Evolutionary conservation across 2,329 filamentous ascomycete species (phyloP).

Genomic region (Aspergillus pseudoglaucus): DNA sequence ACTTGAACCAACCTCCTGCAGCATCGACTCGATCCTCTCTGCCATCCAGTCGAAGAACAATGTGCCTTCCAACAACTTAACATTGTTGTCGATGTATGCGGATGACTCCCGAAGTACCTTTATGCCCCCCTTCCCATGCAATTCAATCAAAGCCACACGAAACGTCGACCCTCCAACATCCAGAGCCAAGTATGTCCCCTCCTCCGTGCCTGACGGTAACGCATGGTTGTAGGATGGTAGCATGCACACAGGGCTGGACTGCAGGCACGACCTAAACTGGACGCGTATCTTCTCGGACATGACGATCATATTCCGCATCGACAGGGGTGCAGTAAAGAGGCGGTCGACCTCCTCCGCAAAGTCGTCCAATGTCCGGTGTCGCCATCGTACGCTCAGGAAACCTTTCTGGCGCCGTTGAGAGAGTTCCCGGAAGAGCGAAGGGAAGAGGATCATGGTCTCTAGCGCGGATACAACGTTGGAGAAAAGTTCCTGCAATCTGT

Average conservation of each 20-base stretch:
- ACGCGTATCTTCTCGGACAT: conserved; percentile 42
- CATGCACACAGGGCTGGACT: conserved; percentile 56
- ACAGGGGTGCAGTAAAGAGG: conserved; percentile 31
- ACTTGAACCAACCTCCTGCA: conserved; percentile 38
- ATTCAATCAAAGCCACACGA: conserved; percentile 54
- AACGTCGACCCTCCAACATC: conserved; percentile 64
- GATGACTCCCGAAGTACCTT: conserved; percentile 50
- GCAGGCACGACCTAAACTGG: conserved; percentile 51
- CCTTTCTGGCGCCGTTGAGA: conserved; percentile 26
- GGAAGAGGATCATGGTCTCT: conserved; percentile 36
- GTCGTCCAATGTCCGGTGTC: conserved; percentile 31
- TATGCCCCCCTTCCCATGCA: conserved; percentile 48
- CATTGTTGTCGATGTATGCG: conserved; percentile 50
- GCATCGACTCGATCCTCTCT: conserved; percentile 49
- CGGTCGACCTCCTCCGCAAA: conserved; percentile 34
- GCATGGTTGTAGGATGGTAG: conserved; percentile 59
- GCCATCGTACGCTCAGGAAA: conserved; percentile 28
- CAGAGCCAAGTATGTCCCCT: conserved; percentile 54
- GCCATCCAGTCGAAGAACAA: conserved; percentile 65
- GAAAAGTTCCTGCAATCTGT: conserved; percentile 36
- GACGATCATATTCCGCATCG: conserved; percentile 30
- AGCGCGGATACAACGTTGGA: conserved; percentile 33
- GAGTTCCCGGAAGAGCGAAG: conserved; percentile 30
- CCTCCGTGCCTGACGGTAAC: conserved; percentile 54
- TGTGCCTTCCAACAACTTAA: conserved; percentile 49